A percentile compares a stretch with the other conserved stretches of the same genome.
phyloP scores from a whole-genome alignment of 2,329 filamentous ascomycete genomes.

The Elsinoe australis region DNA sequence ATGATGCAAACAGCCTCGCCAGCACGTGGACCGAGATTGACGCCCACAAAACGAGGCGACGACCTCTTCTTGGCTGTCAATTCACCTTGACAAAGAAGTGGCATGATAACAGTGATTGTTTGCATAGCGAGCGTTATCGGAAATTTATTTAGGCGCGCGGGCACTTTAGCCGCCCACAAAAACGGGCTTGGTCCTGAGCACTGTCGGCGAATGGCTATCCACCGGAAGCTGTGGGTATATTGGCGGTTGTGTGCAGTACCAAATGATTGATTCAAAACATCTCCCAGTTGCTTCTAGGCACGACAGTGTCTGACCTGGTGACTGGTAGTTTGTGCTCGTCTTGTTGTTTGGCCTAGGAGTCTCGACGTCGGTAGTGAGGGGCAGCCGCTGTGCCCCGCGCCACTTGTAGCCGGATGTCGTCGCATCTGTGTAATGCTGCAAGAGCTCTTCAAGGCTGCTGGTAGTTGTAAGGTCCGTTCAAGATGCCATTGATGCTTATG shows the following conservation, averaged over 20 bases:
- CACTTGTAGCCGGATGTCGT: too few species aligned
- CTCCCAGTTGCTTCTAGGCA: too few species aligned
- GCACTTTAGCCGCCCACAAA: constrained; percentile 14
- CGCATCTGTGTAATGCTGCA: too few species aligned
- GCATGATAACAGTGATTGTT: constrained; percentile 18
- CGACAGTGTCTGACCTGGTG: too few species aligned
- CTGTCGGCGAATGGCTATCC: constrained; percentile 12
- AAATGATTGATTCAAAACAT: background rate
- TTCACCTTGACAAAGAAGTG: constrained; percentile 25
- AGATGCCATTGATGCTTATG: too few species aligned
- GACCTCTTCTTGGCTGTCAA: constrained; percentile 49
- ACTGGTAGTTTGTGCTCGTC: too few species aligned
- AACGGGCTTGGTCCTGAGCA: background rate
- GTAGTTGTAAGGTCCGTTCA: too few species aligned
- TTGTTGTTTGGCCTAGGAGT: too few species aligned
- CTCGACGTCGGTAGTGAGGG: too few species aligned
- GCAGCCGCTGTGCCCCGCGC: too few species aligned
- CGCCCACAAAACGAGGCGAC: constrained; percentile 58
- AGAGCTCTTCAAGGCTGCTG: too few species aligned
- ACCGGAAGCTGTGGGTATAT: constrained; percentile 6
- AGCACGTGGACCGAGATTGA: constrained; percentile 55
- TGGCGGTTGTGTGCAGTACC: background rate
- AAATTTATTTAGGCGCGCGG: constrained; percentile 13
- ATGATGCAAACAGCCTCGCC: constrained; percentile 33
- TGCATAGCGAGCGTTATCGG: constrained; percentile 15